Evolutionary conservation across 768 basidiomycete species (phyloP).

Genomic region (Phanerochaete carnosa): DNA sequence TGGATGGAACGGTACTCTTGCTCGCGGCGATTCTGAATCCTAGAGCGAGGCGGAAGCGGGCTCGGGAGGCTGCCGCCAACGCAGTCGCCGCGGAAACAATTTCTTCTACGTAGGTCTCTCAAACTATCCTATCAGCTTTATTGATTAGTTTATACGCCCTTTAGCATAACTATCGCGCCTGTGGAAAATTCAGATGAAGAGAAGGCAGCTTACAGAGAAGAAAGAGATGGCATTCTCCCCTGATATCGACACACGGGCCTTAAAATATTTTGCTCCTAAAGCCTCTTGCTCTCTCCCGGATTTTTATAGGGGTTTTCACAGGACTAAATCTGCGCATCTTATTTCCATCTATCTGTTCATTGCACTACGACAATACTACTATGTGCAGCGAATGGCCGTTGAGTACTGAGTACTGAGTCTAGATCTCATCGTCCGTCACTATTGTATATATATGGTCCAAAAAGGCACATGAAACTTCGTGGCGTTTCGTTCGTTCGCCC

Average conservation of each 20-base stretch:
- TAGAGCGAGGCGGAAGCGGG: constrained; percentile 37
- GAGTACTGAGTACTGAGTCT: background rate
- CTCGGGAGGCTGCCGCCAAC: constrained; percentile 11
- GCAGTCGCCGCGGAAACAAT: background rate
- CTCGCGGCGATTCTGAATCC: constrained; percentile 68
- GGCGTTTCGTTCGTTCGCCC: too few species aligned
- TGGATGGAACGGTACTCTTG: constrained; percentile 60
- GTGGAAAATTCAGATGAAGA: background rate
- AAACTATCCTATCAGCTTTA: background rate
- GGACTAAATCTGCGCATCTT: too few species aligned
- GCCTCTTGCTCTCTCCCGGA: too few species aligned
- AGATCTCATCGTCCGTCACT: too few species aligned
- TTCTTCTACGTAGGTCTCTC: background rate
- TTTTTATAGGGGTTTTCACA: too few species aligned
- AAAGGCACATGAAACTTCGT: too few species aligned
- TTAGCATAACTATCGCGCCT: background rate
- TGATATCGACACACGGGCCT: background rate
- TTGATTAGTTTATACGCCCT: background rate
- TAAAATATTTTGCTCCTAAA: too few species aligned
- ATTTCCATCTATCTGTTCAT: too few species aligned
- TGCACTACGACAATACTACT: too few species aligned
- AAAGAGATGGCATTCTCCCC: background rate
- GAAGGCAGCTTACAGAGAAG: background rate
- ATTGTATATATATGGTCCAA: background rate
- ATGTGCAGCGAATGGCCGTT: background rate